These are phyloP conservation scores for Choiromyces venosus DNA, from an alignment of 495 filamentous ascomycete species.

Conservation along the genomic window DNA sequence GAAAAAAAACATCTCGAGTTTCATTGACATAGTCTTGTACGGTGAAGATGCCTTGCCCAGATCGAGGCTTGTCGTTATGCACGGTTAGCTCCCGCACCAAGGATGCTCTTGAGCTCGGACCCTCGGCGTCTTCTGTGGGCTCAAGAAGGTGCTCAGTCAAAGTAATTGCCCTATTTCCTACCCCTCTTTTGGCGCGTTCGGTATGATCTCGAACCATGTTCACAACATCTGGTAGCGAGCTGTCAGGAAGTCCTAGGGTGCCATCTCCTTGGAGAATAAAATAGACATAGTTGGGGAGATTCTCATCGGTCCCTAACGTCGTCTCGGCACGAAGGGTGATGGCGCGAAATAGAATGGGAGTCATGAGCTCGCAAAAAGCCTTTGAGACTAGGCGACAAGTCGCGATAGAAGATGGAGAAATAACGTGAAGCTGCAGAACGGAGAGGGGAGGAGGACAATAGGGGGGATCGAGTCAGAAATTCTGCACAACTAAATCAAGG, in stretches of 20 bases:
- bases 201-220: constrained; percentile 5
- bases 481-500: not conserved
- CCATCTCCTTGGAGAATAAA: constrained; percentile 6
- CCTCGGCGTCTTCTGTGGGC: not conserved
- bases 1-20: constrained; percentile 7
- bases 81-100: constrained; percentile 10
- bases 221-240: not conserved
- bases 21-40: constrained; percentile 8
- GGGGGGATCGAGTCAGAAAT: constrained; percentile 5
- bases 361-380: constrained; percentile 10
- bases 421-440: constrained; percentile 6
- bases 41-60: constrained; percentile 9
- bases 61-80: constrained; percentile 7
- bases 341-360: constrained; percentile 13
- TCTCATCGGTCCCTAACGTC: constrained; percentile 1
- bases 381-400: constrained; percentile 10
- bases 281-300: constrained; percentile 11
- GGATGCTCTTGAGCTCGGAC: constrained; percentile 6
- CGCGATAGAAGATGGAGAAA: constrained; percentile 10
- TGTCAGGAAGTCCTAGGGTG: not conserved
- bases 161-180: constrained; percentile 8
- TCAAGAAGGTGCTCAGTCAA: constrained; percentile 12
- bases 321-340: constrained; percentile 11
- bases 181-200: constrained; percentile 4
- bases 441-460: not conserved